These are phyloP conservation scores for Platismatia glauca DNA, from an alignment of 495 filamentous ascomycete genomes.

Conservation along the genomic window DNA sequence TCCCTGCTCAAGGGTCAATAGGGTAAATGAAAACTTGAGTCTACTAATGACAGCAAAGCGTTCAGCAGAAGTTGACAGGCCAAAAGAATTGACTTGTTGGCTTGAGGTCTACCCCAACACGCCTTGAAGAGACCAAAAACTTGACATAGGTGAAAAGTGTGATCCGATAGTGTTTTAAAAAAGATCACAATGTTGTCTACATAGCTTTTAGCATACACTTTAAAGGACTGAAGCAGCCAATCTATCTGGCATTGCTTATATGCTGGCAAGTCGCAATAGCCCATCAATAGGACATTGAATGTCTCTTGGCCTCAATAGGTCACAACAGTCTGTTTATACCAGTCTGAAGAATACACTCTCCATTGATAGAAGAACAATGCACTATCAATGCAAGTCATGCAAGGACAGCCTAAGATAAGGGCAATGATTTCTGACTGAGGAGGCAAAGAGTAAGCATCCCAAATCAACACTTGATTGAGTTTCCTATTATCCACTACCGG, in stretches of 20 bases:
- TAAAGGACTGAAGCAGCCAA: background rate
- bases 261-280: background rate
- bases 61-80: too few species aligned
- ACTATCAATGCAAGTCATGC: background rate
- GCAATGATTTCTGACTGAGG: constrained; percentile 4
- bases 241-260: background rate
- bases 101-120: too few species aligned
- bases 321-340: background rate
- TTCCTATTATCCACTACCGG: constrained; percentile 8
- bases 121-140: too few species aligned
- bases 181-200: background rate
- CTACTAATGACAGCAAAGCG: too few species aligned
- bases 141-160: too few species aligned
- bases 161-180: too few species aligned
- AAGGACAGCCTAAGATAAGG: background rate
- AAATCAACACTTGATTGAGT: constrained; percentile 9
- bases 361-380: constrained; percentile 12
- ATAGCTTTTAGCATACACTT: background rate
- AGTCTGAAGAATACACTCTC: background rate
- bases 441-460: constrained; percentile 1
- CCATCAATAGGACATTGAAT: constrained; percentile 4
- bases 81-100: too few species aligned
- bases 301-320: constrained; percentile 7
- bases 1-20: too few species aligned
- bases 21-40: too few species aligned